phyloP scores from a whole-genome alignment of 2,329 filamentous ascomycete species.

The Xylaria sp. region DNA sequence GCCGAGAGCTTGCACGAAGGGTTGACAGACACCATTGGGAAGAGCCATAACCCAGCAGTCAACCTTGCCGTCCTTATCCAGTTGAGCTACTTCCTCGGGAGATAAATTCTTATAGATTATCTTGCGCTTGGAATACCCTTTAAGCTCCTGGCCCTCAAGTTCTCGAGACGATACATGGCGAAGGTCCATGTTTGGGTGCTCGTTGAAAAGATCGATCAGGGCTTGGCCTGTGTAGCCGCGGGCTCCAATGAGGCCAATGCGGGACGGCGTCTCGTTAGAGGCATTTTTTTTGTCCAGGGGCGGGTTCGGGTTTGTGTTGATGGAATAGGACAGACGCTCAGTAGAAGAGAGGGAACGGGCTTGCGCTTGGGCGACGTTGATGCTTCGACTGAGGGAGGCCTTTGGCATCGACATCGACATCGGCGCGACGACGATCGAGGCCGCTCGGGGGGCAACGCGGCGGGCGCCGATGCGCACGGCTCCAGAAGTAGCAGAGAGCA shows the following conservation, averaged over 20 bases:
- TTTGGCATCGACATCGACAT: constrained; percentile 11
- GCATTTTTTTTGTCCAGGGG: constrained; percentile 38
- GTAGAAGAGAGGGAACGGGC: constrained; percentile 24
- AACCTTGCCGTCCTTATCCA: constrained; percentile 85
- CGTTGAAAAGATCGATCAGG: constrained; percentile 85
- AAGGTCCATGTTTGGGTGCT: constrained; percentile 90
- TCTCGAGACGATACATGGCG: constrained; percentile 94
- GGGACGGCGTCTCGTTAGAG: constrained; percentile 35
- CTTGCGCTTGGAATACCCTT: constrained; percentile 90
- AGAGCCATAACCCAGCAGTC: constrained; percentile 99
- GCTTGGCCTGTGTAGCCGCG: constrained; percentile 90
- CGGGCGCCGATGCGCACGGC: constrained; percentile 18
- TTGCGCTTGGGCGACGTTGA: constrained; percentile 6
- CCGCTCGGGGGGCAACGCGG: constrained; percentile 20
- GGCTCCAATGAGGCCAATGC: constrained; percentile 37
- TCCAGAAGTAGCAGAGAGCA: constrained; percentile 24
- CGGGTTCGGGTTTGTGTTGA: constrained; percentile 36
- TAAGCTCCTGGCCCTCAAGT: constrained; percentile 83
- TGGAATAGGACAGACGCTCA: not conserved
- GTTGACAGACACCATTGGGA: constrained; percentile 93
- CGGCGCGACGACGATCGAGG: constrained; percentile 18
- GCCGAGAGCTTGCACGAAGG: constrained; percentile 81
- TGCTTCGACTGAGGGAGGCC: constrained; percentile 23
- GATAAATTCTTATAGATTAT: constrained; percentile 92
- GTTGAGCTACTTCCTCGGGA: constrained; percentile 84